These are phyloP conservation scores for Syzygium jambos DNA, from an alignment of 345 rosid genomes.

Conservation along the genomic window DNA sequence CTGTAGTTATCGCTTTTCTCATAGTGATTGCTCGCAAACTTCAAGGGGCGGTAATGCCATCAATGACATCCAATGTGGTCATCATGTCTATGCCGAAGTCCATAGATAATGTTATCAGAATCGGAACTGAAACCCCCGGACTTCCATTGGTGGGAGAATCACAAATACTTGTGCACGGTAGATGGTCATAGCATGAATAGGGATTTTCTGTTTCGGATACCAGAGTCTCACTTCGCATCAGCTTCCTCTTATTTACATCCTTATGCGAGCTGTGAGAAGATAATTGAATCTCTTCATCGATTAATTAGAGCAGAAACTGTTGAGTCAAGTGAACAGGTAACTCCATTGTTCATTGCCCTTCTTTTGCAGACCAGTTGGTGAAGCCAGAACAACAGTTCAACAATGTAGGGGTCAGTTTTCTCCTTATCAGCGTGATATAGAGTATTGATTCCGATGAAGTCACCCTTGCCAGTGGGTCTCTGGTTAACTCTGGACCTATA, in stretches of 20 bases:
- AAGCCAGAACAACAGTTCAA: constrained; percentile 82
- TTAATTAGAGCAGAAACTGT: not conserved
- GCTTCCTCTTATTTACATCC: constrained; percentile 67
- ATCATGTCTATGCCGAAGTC: constrained; percentile 65
- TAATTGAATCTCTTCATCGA: not conserved
- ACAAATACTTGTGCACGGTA: constrained; percentile 76
- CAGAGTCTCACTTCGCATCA: constrained; percentile 84
- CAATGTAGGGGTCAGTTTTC: constrained; percentile 66
- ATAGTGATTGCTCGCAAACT: not conserved
- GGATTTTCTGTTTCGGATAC: constrained; percentile 57
- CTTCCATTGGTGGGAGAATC: constrained; percentile 60
- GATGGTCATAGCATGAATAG: constrained; percentile 56
- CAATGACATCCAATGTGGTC: constrained; percentile 79
- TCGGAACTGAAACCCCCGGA: constrained; percentile 50
- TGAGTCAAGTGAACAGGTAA: constrained; percentile 15
- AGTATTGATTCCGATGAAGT: constrained; percentile 73
- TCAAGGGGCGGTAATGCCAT: constrained; percentile 4
- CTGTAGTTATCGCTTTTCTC: not conserved
- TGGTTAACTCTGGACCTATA: constrained; percentile 54
- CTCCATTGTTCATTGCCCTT: constrained; percentile 48
- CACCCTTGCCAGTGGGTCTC: constrained; percentile 56
- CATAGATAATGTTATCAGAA: constrained; percentile 51
- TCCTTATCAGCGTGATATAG: constrained; percentile 94
- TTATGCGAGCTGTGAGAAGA: not conserved
- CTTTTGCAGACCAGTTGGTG: constrained; percentile 75